Percentiles rank a stretch among this genome's conserved stretches.
These are phyloP conservation scores for Coemansia sp. DNA, from an alignment of 192 early-diverging fungal species.

Conservation along the genomic window DNA sequence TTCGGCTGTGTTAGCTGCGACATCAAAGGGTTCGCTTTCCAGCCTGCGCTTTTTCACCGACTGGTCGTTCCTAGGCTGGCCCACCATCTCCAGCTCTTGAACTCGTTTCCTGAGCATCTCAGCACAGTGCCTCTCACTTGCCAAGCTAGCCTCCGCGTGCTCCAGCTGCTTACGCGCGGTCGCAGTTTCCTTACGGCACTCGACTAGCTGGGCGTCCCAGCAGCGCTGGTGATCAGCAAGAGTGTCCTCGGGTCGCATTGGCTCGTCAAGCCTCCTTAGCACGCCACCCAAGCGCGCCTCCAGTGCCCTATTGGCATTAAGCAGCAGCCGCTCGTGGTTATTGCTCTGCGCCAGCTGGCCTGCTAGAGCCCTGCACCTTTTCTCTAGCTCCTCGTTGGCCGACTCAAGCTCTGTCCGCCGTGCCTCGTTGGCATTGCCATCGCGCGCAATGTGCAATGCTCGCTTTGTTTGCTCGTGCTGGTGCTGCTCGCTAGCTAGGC, in stretches of 20 bases:
- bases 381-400: not conserved
- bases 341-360: constrained; percentile 1
- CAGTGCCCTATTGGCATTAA: constrained; percentile 12
- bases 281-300: constrained; percentile 18
- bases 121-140: not conserved
- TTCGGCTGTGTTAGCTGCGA: no score
- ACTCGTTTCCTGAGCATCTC: constrained; percentile 3
- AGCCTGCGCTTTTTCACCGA: constrained; percentile 14
- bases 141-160: not conserved
- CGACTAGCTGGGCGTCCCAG: constrained; percentile 20
- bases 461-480: not conserved
- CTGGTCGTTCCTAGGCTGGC: not conserved
- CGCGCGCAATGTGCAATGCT: not conserved
- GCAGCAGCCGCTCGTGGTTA: constrained; percentile 15
- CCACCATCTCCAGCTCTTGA: not conserved
- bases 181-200: constrained; percentile 1
- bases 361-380: not conserved
- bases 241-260: not conserved
- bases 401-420: not conserved
- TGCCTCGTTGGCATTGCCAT: constrained; percentile 7
- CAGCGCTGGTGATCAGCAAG: constrained; percentile 1
- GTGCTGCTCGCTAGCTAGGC: not conserved
- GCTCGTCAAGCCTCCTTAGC: constrained; percentile 3
- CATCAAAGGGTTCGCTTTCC: not conserved
- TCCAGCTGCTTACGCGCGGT: not conserved